phyloP scores from a whole-genome alignment of 2,329 filamentous ascomycete genomes.

The Dothistroma pini region DNA sequence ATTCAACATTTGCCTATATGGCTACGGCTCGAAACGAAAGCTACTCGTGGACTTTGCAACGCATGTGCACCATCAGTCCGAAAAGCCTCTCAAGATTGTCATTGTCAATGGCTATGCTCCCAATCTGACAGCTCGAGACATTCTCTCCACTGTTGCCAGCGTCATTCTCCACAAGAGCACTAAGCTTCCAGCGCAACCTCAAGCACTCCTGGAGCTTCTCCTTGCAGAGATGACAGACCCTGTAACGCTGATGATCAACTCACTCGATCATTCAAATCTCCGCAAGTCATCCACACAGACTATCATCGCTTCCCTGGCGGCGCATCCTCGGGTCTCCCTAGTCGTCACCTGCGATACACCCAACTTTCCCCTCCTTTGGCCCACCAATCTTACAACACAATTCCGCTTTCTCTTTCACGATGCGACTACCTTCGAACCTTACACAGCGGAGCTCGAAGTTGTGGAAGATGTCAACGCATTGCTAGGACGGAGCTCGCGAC shows the following conservation, averaged over 20 bases:
- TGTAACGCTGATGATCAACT: constrained; percentile 60
- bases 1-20: constrained; percentile 88
- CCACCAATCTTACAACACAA: constrained; percentile 74
- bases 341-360: constrained; percentile 83
- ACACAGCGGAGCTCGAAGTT: constrained; percentile 70
- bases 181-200: constrained; percentile 62
- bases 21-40: constrained; percentile 81
- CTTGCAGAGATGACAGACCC: constrained; percentile 56
- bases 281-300: constrained; percentile 68
- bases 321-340: constrained; percentile 67
- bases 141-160: constrained; percentile 64
- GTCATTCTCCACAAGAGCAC: constrained; percentile 53
- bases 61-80: constrained; percentile 55
- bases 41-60: constrained; percentile 73
- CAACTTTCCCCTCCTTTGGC: constrained; percentile 85
- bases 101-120: constrained; percentile 82
- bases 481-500: constrained; percentile 72
- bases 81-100: constrained; percentile 59
- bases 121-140: constrained; percentile 62
- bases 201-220: constrained; percentile 65
- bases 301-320: constrained; percentile 70
- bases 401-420: constrained; percentile 92
- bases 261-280: constrained; percentile 74
- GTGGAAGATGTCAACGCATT: constrained; percentile 89
- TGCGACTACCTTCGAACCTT: constrained; percentile 80